Evolutionary conservation across 148 eudicot species (phyloP).

Genomic region (Camellia granthamiana): DNA sequence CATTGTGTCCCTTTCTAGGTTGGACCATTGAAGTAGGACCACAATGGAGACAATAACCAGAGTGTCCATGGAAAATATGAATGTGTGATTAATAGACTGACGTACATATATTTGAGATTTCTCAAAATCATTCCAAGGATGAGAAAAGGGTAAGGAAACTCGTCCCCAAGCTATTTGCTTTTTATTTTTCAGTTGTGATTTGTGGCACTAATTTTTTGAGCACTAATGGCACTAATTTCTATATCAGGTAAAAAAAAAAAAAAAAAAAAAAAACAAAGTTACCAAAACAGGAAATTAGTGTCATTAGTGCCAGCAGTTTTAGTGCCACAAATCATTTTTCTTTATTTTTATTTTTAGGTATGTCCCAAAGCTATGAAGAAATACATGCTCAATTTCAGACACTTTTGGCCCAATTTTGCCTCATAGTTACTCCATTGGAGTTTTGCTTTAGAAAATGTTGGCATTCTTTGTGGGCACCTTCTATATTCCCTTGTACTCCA

Average conservation of each 20-base stretch:
- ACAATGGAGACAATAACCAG: neutral
- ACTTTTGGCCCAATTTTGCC: neutral
- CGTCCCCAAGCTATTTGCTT: neutral
- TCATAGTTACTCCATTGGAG: neutral
- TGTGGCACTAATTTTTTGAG: too few species aligned
- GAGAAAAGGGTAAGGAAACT: neutral
- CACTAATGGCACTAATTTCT: too few species aligned
- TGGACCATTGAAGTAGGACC: too few species aligned
- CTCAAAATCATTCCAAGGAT: neutral
- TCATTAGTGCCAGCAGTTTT: too few species aligned
- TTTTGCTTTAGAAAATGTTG: too few species aligned
- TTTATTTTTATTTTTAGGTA: too few species aligned
- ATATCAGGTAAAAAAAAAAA: too few species aligned
- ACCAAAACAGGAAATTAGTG: too few species aligned
- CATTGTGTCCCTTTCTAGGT: too few species aligned
- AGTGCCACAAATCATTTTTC: too few species aligned
- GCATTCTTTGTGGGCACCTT: neutral
- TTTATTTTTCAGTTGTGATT: too few species aligned
- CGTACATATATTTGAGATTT: neutral
- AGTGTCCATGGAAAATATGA: neutral
- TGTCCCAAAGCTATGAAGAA: neutral
- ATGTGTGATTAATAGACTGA: constrained; percentile 8
- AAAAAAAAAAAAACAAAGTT: too few species aligned
- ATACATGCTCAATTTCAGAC: neutral
- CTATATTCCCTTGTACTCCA: neutral